Evolutionary conservation across 306 rosid species (phyloP).

Genomic region (Fragaria nilgerrensis): DNA sequence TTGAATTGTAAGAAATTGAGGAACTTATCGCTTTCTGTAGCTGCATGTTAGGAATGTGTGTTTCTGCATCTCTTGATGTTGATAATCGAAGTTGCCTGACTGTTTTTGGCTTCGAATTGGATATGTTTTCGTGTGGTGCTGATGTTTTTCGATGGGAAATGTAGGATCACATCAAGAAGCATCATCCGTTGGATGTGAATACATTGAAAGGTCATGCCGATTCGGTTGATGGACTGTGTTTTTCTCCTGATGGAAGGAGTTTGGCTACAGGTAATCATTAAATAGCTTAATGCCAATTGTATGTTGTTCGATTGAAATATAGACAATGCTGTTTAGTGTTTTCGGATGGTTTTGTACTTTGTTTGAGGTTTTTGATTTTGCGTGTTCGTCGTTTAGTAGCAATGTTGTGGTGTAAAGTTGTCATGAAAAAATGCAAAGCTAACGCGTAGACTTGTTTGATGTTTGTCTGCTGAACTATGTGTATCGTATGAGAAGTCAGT

Average conservation of each 20-base stretch:
- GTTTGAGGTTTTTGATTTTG: neutral
- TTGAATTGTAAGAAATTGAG: neutral
- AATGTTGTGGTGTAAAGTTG: neutral
- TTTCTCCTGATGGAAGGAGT: constrained; percentile 68
- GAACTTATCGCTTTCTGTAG: neutral
- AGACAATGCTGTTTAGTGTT: neutral
- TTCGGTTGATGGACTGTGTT: constrained; percentile 73
- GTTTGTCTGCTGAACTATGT: neutral
- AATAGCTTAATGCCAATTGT: neutral
- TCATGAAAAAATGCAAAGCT: neutral
- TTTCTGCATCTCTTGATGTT: neutral
- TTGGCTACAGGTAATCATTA: constrained; percentile 69
- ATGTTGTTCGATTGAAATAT: neutral
- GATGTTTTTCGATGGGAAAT: constrained; percentile 27
- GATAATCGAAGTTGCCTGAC: neutral
- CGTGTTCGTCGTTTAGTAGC: neutral
- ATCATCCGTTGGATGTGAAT: constrained; percentile 94
- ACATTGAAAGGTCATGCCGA: constrained; percentile 98
- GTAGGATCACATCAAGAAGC: constrained; percentile 87
- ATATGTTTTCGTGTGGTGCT: neutral
- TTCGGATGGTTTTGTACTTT: neutral
- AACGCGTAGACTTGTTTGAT: neutral
- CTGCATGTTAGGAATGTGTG: constrained; percentile 1
- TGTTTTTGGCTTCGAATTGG: constrained; percentile 1
- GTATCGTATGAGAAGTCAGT: neutral